Evolutionary conservation across 164 flowering plant species (phyloP), one percentile per base, ranked within the genome.

Genomic region (Kingdonia uniflora): DNA sequence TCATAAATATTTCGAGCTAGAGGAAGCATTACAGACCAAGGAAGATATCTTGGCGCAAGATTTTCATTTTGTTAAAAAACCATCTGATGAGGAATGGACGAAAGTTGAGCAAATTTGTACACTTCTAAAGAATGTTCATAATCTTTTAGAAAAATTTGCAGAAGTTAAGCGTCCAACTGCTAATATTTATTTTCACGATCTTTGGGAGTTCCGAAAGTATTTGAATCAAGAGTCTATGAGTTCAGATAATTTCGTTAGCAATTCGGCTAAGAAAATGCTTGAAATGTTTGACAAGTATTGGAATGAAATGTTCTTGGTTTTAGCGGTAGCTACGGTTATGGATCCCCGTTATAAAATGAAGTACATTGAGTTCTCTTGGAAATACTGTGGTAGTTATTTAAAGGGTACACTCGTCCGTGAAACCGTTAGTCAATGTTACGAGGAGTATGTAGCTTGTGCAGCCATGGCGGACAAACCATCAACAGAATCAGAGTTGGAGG

Each of bases 321-420:
- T 43, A 21, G 47, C 20, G 17, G 8, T 43, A 14, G 10, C 47
- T 43, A 19, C 20, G 6, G 20, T 43, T n/a, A 43, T 43, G 47
- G 47, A 14, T 43, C 47, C 47, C 19, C 47, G 47, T 19, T n/a
- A n/a, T 43, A 43, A 43, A 43, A 43, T 43, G 47, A 43, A 43
- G 47, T 43, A 43, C 20, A 16, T 43, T 43, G 47, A 43, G 47
- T 43, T 43, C 20, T 43, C 19, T 4, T 47, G 15, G 2, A 11
- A 14, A 22, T 20, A 47, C 11, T 5, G 15, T 47, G 50, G 14
- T 47, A n/a, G 15, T 47, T 11, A 20, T 21, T 20, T 29, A 22
- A 25, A 6, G 20, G 26, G 12, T 15, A 20, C 26, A 8, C 50
- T 6, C 11, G 50, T 47, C 11, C 50, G 7, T 8, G 26, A 47